Conservation (phyloP, 2,329 filamentous ascomycete species). For the Myriosclerotinia curreyana region DNA sequence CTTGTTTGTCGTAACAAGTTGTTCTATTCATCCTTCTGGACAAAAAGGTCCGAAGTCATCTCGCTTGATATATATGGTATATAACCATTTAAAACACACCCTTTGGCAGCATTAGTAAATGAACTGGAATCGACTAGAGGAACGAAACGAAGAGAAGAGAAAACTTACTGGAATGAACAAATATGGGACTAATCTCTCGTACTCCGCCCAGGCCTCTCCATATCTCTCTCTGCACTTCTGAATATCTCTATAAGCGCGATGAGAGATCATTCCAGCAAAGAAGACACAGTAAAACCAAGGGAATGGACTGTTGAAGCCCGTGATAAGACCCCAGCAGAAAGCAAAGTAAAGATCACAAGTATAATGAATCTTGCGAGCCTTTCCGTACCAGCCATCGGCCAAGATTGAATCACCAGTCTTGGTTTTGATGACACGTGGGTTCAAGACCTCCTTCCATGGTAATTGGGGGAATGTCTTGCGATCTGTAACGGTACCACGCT, state of each 20-base stretch:
- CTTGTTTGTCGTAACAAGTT: not conserved
- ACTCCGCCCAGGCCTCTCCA: constrained; percentile 77
- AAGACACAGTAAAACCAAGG: constrained; percentile 89
- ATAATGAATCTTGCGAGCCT: constrained; percentile 78
- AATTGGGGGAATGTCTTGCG: constrained; percentile 85
- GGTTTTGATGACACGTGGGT: constrained; percentile 74
- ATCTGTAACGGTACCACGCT: constrained; percentile 66
- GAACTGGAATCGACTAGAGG: not conserved
- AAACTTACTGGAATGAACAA: constrained; percentile 70
- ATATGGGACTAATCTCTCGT: constrained; percentile 76
- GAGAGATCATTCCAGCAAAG: constrained; percentile 75
- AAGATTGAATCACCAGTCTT: constrained; percentile 73
- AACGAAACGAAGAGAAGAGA: not conserved
- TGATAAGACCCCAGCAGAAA: constrained; percentile 74
- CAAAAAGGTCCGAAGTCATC: not conserved
- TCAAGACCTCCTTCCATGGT: constrained; percentile 80
- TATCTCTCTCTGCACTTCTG: constrained; percentile 74
- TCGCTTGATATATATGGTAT: not conserved
- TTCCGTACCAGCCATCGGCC: constrained; percentile 81
- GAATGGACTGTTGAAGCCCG: constrained; percentile 76
- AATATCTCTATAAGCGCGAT: constrained; percentile 74
- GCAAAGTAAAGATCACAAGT: constrained; percentile 78
- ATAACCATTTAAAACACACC: constrained; percentile 9
- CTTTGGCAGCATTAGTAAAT: constrained; percentile 3
- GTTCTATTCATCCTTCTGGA: not conserved